Evolutionary conservation across 768 basidiomycete genomes (phyloP), one percentile per base, ranked within the genome.

Genomic region (Russula vinacea): DNA sequence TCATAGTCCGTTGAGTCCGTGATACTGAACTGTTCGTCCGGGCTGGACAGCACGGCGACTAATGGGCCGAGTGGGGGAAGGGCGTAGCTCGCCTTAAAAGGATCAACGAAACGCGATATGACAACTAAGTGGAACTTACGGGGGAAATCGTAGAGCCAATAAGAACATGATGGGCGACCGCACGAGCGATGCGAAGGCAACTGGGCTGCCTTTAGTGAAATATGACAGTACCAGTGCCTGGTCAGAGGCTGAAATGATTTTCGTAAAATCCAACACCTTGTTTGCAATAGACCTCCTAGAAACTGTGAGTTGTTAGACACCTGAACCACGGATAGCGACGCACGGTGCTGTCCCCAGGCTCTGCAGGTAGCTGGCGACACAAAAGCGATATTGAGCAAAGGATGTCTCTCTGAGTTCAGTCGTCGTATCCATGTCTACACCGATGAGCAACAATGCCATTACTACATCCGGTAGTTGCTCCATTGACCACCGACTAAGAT

Each of bases 141-240:
- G 29, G 47, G n/a, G 33, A 45, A 33, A 58, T 22, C 14, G n/a
- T 16, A 16, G 72, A 71, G 33, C 76, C 70, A 1, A 73, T 74
- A 29, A 89, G 73, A 40, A 85, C 71, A 3, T 76, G 73, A 62
- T 84, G 78, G 1, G 88, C 85, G 35, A 88, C 72, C 72, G 79
- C 81, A 55, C 82, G 80, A 19, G 85, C 83, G 52, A 91, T 81
- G 16, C 82, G 81, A 55, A 76, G 76, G 42, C 81, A 77, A 24
- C 78, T 78, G 13, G 78, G 33, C 81, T 79, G 14, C 84, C 84
- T 56, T 76, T 76, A 9, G 79, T 78, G 24, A 91, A 75, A 56
- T 85, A 74, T 4, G 79, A 78, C 19, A 88, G 56, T 7, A 86
- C 67, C 52, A 76, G 75, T 2, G 79, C 77, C 70, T 85, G 83